These are phyloP conservation scores for Lanzia echinophila DNA, from an alignment of 2,329 filamentous ascomycete genomes.

Conservation along the genomic window DNA sequence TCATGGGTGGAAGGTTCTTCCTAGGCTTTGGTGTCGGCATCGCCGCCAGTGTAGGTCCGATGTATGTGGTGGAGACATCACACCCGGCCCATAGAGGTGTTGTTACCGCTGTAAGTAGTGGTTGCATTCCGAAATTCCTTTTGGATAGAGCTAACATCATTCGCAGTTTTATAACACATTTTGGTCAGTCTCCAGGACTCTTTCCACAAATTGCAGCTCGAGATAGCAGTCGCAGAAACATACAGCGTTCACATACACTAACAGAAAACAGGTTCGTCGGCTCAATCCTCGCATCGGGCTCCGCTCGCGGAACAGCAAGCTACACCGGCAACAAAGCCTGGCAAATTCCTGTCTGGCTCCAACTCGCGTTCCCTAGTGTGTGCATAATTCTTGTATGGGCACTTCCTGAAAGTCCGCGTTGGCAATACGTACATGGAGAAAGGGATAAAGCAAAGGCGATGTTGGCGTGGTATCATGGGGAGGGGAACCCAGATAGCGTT, in stretches of 20 bases:
- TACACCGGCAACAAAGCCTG: slow-evolving; percentile 35
- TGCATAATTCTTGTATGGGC: slow-evolving; percentile 38
- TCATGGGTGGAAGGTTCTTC: slow-evolving; percentile 50
- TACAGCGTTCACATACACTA: too few relatives aligned
- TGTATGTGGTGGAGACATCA: slow-evolving; percentile 40
- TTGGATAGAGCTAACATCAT: neutral
- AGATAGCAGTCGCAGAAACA: too few relatives aligned
- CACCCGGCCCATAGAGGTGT: slow-evolving; percentile 40
- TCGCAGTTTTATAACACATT: slow-evolving; percentile 24
- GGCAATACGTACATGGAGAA: slow-evolving; percentile 35
- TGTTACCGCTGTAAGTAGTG: slow-evolving; percentile 28
- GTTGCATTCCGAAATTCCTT: too few relatives aligned
- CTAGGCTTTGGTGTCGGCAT: slow-evolving; percentile 49
- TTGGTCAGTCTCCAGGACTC: slow-evolving; percentile 17
- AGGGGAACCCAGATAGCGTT: slow-evolving; percentile 42
- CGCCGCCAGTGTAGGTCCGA: slow-evolving; percentile 38
- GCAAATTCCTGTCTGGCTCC: slow-evolving; percentile 46
- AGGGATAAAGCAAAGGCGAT: slow-evolving; percentile 31
- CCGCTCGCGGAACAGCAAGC: slow-evolving; percentile 43
- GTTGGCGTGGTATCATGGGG: slow-evolving; percentile 45
- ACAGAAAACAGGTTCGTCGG: slow-evolving; percentile 46
- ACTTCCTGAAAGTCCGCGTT: slow-evolving; percentile 42
- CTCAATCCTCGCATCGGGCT: slow-evolving; percentile 46
- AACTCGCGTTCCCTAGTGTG: slow-evolving; percentile 44
- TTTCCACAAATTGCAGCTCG: slow-evolving; percentile 24